Evolutionary conservation across 2,329 filamentous ascomycete genomes (phyloP).

Genomic region (Calonectria pseudoturangicola): DNA sequence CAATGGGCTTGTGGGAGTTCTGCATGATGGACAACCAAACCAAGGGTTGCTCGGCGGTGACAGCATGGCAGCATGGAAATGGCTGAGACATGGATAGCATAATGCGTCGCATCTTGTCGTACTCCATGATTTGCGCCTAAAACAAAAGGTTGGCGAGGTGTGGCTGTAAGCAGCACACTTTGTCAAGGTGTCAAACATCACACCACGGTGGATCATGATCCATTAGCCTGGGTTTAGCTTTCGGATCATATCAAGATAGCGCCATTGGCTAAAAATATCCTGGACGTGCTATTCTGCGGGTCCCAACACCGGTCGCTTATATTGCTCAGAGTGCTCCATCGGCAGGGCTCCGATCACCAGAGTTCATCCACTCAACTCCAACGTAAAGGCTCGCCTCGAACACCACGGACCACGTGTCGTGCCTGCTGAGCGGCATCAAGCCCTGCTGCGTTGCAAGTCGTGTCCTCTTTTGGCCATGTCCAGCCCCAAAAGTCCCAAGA

Average conservation of each 20-base stretch:
- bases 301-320: not conserved
- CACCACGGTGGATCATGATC: not conserved
- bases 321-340: not conserved
- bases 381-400: not conserved
- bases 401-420: conserved; percentile 6
- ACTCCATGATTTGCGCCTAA: not conserved
- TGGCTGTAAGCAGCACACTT: not conserved
- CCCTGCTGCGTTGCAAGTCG: not conserved
- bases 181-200: not conserved
- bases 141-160: no score
- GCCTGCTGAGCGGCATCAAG: not conserved
- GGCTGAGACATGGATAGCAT: not conserved
- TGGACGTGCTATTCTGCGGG: not conserved
- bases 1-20: no score
- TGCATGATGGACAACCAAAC: not conserved
- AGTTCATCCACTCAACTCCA: conserved; percentile 14
- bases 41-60: not conserved
- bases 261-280: not conserved
- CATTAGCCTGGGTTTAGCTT: not conserved
- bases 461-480: not conserved
- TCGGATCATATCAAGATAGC: not conserved
- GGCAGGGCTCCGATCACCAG: not conserved
- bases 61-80: not conserved
- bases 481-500: conserved; percentile 29
- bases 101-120: not conserved